Evolutionary conservation across 441 rosid genomes (phyloP), one percentile per base, ranked within the genome.

Genomic region (Flueggea neowawraea): DNA sequence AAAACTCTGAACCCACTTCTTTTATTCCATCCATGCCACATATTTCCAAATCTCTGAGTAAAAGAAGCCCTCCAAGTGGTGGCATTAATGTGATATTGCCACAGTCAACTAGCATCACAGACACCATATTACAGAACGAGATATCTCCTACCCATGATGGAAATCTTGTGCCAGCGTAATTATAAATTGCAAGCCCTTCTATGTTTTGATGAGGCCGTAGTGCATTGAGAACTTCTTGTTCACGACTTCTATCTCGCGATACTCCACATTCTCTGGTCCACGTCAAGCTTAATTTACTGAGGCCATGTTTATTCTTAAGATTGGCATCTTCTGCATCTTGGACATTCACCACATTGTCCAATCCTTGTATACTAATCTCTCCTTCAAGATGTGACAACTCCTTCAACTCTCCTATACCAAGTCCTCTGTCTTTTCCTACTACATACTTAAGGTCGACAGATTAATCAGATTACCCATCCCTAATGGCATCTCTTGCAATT

Each of bases 401-500:
- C n/a, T 41, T 53, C 58, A 75, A 15, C 61, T 75, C 75, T 22
- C 43, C 57, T 36, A 77, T 57, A 15, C 63, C 64, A 51, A 54
- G n/a, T n/a, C 66, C 71, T 6, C 15, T 54, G 22, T 43, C 53
- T 15, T 31, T 22, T 22, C 76, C 78, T 15, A 62, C 73, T 67
- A 73, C 17, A 49, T 49, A 3, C 62, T 54, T 51, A 73, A 48
- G 14, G 14, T 70, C 33, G 41, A 10, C 3, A 76, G 78, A 32
- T 5, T 59, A 4, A 32, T 54, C 48, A 73, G 10, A n/a, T 67
- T 63, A 12, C 73, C 64, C 11, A 74, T 54, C 5, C 57, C 22
- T 0, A 43, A 28, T 0, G 78, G 73, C 73, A 65, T 69, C 5
- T 31, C 31, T 53, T 16, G 41, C 10, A 61, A 47, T 6, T 22